A percentile compares a stretch with the other conserved stretches of the same genome.
Conservation (phyloP, 176 grass and related monocot species). For the Alopecurus myosuroides region DNA sequence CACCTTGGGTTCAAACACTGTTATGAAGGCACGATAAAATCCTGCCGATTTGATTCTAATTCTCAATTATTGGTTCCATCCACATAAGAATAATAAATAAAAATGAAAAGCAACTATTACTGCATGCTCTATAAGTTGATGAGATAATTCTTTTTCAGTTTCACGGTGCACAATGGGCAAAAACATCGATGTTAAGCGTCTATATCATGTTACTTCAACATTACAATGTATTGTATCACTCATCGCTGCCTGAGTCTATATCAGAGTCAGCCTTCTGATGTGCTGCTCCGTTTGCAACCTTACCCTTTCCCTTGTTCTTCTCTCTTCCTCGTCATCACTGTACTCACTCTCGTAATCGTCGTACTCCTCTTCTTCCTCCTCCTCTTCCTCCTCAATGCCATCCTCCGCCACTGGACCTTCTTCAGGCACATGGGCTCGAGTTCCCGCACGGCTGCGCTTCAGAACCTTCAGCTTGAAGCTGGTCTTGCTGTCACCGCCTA, state of each 20-base stretch:
- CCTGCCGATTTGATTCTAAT: neutral
- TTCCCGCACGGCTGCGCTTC: slow-evolving; percentile 70
- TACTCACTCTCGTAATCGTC: slow-evolving; percentile 99
- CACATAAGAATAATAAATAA: neutral
- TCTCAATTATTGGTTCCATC: neutral
- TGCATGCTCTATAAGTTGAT: slow-evolving; percentile 10
- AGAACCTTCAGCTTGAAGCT: slow-evolving; percentile 83
- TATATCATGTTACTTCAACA: slow-evolving; percentile 12
- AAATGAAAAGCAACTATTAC: neutral
- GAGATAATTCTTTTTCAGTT: neutral
- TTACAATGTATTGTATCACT: slow-evolving; percentile 26
- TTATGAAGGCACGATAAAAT: neutral
- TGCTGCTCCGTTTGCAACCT: slow-evolving; percentile 46
- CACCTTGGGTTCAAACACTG: neutral
- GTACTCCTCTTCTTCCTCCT: slow-evolving; percentile 92
- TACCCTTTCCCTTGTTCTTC: slow-evolving; percentile 65
- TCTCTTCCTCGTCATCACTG: slow-evolving; percentile 88
- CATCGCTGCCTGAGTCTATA: slow-evolving; percentile 44
- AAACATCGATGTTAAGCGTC: slow-evolving; percentile 16
- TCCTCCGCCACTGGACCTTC: slow-evolving; percentile 70
- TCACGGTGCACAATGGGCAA: slow-evolving; percentile 17
- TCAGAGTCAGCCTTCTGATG: slow-evolving; percentile 33
- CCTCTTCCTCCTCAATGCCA: slow-evolving; percentile 86
- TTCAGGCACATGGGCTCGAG: slow-evolving; percentile 57
- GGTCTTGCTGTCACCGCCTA: slow-evolving; percentile 88